Conservation (phyloP, 2,329 filamentous ascomycete species). For the Hirsutella minnesotensis region DNA sequence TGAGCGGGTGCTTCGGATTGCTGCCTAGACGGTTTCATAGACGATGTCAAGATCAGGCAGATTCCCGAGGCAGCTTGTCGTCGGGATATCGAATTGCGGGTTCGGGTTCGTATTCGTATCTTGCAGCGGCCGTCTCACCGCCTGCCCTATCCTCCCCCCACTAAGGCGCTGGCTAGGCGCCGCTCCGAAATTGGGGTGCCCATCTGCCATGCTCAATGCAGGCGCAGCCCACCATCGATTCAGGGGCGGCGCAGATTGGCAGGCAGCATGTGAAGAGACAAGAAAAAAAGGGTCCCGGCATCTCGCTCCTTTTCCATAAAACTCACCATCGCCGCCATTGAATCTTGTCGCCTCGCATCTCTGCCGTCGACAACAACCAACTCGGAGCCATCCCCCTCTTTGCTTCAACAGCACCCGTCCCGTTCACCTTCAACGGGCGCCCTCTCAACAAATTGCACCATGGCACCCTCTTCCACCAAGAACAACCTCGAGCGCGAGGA, state of each 20-base stretch:
- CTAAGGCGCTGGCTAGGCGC: background rate
- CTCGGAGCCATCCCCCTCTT: background rate
- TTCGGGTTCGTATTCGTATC: conserved; percentile 9
- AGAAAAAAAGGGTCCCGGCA: conserved; percentile 2
- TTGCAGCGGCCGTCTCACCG: background rate
- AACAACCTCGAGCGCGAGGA: conserved; percentile 65
- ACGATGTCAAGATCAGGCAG: no score
- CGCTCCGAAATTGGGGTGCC: conserved; percentile 1
- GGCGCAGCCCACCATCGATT: background rate
- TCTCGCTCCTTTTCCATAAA: background rate
- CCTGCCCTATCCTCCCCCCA: background rate
- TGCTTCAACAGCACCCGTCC: background rate
- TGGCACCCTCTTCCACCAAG: conserved; percentile 11
- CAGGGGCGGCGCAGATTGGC: background rate
- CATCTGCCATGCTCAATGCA: conserved; percentile 1
- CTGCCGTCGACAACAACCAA: no score
- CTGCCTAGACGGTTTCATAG: no score
- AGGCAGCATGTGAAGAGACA: background rate
- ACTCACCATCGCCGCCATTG: background rate
- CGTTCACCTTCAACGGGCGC: background rate
- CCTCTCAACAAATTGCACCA: background rate
- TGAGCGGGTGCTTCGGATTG: no score
- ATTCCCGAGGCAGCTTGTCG: no score
- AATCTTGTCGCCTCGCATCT: background rate
- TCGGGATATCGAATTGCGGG: no score